These are phyloP conservation scores for Mycena floridula DNA, from an alignment of 768 basidiomycete genomes.

Conservation along the genomic window DNA sequence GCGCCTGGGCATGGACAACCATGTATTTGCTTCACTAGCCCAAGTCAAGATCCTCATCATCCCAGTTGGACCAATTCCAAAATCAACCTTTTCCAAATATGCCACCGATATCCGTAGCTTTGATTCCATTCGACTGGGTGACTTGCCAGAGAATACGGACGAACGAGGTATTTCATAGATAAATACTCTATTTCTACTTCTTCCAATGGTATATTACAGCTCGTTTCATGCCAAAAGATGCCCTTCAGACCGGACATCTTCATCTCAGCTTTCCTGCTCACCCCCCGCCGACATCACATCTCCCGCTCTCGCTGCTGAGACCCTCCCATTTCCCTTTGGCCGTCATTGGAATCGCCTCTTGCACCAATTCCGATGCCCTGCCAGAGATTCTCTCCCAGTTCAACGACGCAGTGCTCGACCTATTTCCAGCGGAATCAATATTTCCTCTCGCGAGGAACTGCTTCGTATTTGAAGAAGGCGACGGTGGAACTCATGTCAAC, in stretches of 20 bases:
- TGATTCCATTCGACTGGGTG: conserved; percentile 68
- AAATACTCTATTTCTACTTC: conserved; percentile 7
- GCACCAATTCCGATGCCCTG: conserved; percentile 47
- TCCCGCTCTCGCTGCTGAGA: conserved; percentile 64
- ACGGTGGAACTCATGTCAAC: conserved; percentile 47
- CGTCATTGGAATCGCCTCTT: conserved; percentile 81
- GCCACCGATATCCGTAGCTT: conserved; percentile 68
- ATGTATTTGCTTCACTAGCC: conserved; percentile 77
- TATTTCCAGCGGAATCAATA: conserved; percentile 60
- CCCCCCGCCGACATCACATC: conserved; percentile 64
- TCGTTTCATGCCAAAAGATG: conserved; percentile 75
- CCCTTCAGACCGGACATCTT: conserved; percentile 70
- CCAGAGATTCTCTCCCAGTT: conserved; percentile 59
- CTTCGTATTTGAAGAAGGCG: conserved; percentile 81
- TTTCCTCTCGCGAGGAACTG: conserved; percentile 79
- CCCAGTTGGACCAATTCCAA: conserved; percentile 74
- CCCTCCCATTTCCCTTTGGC: conserved; percentile 82
- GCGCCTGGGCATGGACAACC: conserved; percentile 47
- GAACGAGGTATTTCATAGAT: conserved; percentile 53
- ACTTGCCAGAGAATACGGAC: conserved; percentile 76
- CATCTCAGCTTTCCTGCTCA: conserved; percentile 77
- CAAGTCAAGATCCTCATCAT: conserved; percentile 81
- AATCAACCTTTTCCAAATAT: conserved; percentile 67
- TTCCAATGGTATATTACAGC: conserved; percentile 31
- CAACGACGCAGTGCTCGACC: conserved; percentile 52